A percentile compares a stretch with the other conserved stretches of the same genome.
Evolutionary conservation across 176 grass and related monocot species (phyloP).

Genomic region (Pontederia paniculata): DNA sequence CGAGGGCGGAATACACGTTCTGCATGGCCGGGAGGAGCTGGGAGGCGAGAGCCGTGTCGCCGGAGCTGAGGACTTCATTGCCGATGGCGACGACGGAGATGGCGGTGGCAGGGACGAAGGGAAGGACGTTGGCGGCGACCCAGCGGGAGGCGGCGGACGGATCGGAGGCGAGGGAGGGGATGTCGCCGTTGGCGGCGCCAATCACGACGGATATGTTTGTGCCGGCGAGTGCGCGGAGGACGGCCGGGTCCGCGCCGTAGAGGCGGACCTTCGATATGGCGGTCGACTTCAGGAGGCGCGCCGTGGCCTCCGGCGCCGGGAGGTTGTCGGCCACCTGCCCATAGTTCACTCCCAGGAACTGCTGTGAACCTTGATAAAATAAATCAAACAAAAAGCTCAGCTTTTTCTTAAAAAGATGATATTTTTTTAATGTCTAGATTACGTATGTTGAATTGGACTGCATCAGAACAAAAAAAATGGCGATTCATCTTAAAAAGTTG

Average conservation of each 20-base stretch:
- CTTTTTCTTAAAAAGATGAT: too few species aligned
- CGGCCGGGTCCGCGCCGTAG: slow-evolving; percentile 52
- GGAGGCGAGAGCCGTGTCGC: slow-evolving; percentile 41
- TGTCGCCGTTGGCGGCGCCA: slow-evolving; percentile 76
- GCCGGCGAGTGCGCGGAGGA: slow-evolving; percentile 65
- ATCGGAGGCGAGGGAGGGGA: slow-evolving; percentile 63
- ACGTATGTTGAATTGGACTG: too few species aligned
- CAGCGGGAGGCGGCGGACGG: slow-evolving; percentile 48
- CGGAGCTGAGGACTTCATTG: slow-evolving; percentile 79
- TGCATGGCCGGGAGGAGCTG: slow-evolving; percentile 80
- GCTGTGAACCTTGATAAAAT: slow-evolving; percentile 22
- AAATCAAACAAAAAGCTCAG: too few species aligned
- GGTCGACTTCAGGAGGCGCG: slow-evolving; percentile 50
- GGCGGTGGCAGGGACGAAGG: slow-evolving; percentile 35
- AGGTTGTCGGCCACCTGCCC: slow-evolving; percentile 93
- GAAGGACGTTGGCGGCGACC: slow-evolving; percentile 67
- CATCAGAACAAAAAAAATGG: too few species aligned
- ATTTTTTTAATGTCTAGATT: too few species aligned
- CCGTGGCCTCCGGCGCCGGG: slow-evolving; percentile 50
- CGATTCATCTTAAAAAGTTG: too few species aligned
- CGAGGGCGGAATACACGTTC: slow-evolving; percentile 55
- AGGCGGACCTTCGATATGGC: slow-evolving; percentile 60
- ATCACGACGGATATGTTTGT: slow-evolving; percentile 51
- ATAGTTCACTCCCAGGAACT: slow-evolving; percentile 82
- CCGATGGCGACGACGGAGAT: slow-evolving; percentile 49